These are phyloP conservation scores for Yamadazyma buinensis DNA, from an alignment of 1,139 yeast genomes.

Conservation along the genomic window DNA sequence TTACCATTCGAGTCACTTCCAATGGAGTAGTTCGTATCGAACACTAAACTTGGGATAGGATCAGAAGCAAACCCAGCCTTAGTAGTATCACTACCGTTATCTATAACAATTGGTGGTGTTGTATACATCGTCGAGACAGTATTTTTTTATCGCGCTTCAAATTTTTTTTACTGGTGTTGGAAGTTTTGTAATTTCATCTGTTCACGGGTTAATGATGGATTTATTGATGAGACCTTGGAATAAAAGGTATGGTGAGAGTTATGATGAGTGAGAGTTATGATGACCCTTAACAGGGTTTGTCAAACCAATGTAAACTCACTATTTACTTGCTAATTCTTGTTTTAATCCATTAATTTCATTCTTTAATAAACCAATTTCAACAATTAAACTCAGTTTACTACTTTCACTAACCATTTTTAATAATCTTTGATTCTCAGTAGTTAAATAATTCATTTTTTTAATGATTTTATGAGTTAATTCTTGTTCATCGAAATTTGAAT, in stretches of 20 bases:
- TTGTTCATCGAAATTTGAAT: constrained; percentile 53
- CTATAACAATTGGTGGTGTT: constrained; percentile 63
- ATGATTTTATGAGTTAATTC: constrained; percentile 76
- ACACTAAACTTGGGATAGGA: constrained; percentile 57
- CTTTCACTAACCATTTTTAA: constrained; percentile 71
- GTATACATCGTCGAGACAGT: constrained; percentile 16
- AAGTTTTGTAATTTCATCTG: too few species aligned
- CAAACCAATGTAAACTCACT: too few species aligned
- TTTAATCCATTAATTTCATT: constrained; percentile 14
- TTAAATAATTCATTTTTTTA: constrained; percentile 56
- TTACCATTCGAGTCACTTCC: constrained; percentile 17
- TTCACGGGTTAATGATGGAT: too few species aligned
- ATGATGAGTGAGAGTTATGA: too few species aligned
- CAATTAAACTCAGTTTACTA: constrained; percentile 63
- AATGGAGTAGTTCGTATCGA: constrained; percentile 54
- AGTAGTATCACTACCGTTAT: constrained; percentile 62
- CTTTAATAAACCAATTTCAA: constrained; percentile 62
- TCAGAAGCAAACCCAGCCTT: constrained; percentile 70
- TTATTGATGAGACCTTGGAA: too few species aligned
- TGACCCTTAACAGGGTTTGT: too few species aligned
- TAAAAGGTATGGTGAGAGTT: too few species aligned
- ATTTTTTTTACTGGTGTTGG: too few species aligned
- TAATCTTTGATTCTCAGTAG: constrained; percentile 68
- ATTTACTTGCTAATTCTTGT: constrained; percentile 9
- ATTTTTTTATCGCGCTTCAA: neutral